Conservation (phyloP, 345 rosid species). For the Gossypium australe region DNA sequence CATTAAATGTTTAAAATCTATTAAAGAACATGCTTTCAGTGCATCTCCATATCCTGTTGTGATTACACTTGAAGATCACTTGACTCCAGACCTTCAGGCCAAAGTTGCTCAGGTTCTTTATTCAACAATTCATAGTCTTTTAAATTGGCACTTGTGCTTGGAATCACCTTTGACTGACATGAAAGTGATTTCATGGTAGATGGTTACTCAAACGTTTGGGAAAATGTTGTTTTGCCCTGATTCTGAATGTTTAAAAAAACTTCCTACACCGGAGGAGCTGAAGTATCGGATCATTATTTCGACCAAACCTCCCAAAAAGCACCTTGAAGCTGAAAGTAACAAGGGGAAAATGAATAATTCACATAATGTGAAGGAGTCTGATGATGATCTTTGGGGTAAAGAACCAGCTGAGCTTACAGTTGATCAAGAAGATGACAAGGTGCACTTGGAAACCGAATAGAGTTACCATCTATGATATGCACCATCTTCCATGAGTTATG, state of each 20-base stretch:
- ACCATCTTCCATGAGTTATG: background rate
- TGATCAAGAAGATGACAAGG: slow-evolving; percentile 4
- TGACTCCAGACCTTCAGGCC: slow-evolving; percentile 62
- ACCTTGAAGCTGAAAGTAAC: slow-evolving; percentile 20
- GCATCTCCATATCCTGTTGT: slow-evolving; percentile 68
- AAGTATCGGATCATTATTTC: slow-evolving; percentile 54
- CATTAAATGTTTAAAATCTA: slow-evolving; percentile 56
- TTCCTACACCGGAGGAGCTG: slow-evolving; percentile 70
- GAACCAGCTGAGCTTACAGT: background rate
- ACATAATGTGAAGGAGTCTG: slow-evolving; percentile 35
- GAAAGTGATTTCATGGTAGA: slow-evolving; percentile 25
- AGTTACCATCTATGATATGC: background rate
- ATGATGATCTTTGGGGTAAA: slow-evolving; percentile 41
- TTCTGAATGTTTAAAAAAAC: slow-evolving; percentile 40
- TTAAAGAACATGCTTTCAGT: slow-evolving; percentile 58
- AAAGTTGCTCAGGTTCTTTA: slow-evolving; percentile 69
- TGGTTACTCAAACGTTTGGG: slow-evolving; percentile 48
- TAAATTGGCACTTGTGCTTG: background rate
- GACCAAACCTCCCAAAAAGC: slow-evolving; percentile 57
- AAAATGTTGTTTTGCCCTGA: slow-evolving; percentile 50
- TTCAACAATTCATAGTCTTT: background rate
- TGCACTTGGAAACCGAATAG: background rate
- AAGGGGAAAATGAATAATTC: slow-evolving; percentile 21
- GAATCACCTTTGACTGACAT: background rate
- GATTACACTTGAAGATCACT: slow-evolving; percentile 76